phyloP scores from a whole-genome alignment of 2,329 filamentous ascomycete genomes.

The Pleomassaria siparia region DNA sequence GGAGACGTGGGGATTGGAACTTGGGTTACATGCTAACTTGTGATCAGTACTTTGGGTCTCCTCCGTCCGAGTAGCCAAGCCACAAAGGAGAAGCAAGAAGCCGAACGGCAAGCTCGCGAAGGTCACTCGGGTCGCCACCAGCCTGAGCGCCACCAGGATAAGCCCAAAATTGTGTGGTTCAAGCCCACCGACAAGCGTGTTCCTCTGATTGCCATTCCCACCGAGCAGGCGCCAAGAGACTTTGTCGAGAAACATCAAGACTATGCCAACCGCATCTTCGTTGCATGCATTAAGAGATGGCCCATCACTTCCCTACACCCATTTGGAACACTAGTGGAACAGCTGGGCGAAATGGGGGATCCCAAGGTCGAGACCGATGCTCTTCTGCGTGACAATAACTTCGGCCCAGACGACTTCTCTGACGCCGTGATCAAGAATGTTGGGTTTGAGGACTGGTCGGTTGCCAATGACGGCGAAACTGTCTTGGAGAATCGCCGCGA shows the following conservation, averaged over 20 bases:
- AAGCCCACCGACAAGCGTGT: slow-evolving; percentile 99
- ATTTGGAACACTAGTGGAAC: slow-evolving; percentile 95
- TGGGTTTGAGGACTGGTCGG: slow-evolving; percentile 86
- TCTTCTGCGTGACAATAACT: slow-evolving; percentile 96
- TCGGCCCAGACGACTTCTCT: slow-evolving; percentile 94
- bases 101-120: slow-evolving; percentile 88
- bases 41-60: slow-evolving; percentile 75
- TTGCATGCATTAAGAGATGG: slow-evolving; percentile 99
- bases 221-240: slow-evolving; percentile 93
- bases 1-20: slow-evolving; percentile 8
- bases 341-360: slow-evolving; percentile 95
- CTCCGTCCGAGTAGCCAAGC: slow-evolving; percentile 96
- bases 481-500: slow-evolving; percentile 76
- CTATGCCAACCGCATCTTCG: slow-evolving; percentile 96
- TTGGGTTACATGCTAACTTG: slow-evolving; percentile 3
- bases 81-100: slow-evolving; percentile 99
- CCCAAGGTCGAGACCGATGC: slow-evolving; percentile 97
- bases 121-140: slow-evolving; percentile 72
- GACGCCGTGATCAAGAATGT: slow-evolving; percentile 94
- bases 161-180: slow-evolving; percentile 99
- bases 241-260: slow-evolving; percentile 99
- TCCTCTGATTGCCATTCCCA: slow-evolving; percentile 95
- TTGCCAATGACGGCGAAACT: slow-evolving; percentile 79
- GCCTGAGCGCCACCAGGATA: slow-evolving; percentile 85
- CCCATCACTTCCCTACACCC: slow-evolving; percentile 99